Percentiles rank a stretch among this genome's conserved stretches.
These are phyloP conservation scores for Cyclotella distinguenda DNA, from an alignment of 108 stramenopile species.

Conservation along the genomic window DNA sequence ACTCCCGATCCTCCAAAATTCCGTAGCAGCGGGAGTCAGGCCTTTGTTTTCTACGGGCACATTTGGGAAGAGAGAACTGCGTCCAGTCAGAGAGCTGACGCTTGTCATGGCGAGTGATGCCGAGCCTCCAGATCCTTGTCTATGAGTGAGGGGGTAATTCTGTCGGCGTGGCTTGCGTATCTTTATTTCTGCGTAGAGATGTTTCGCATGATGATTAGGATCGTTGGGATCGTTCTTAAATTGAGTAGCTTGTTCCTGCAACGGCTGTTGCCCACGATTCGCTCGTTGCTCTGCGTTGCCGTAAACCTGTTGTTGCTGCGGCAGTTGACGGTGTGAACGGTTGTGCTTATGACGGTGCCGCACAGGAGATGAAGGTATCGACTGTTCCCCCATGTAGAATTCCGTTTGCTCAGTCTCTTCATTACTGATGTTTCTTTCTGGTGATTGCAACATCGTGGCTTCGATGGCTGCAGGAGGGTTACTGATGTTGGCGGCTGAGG, in stretches of 20 bases:
- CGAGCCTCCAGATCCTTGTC: conserved; percentile 3
- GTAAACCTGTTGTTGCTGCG: not conserved
- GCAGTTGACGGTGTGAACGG: not conserved
- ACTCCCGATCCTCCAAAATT: conserved; percentile 8
- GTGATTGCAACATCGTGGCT: not conserved
- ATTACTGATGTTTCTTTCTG: not conserved
- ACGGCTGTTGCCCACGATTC: not conserved
- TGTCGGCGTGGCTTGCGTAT: not conserved
- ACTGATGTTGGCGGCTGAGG: not conserved
- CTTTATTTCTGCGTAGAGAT: conserved; percentile 16
- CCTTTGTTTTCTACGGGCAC: not conserved
- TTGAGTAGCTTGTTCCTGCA: too few relatives aligned
- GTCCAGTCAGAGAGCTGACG: conserved; percentile 12
- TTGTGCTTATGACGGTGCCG: not conserved
- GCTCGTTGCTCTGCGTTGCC: not conserved
- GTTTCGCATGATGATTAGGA: not conserved
- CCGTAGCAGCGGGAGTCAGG: not conserved
- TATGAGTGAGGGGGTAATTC: conserved; percentile 1
- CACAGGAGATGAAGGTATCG: not conserved
- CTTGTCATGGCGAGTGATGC: conserved; percentile 11
- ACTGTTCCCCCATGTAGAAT: conserved; percentile 1
- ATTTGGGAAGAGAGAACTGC: conserved; percentile 7
- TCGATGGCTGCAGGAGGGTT: not conserved
- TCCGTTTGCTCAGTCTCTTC: not conserved
- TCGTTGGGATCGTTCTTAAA: not conserved